Evolutionary conservation across 2,329 filamentous ascomycete genomes (phyloP).

Genomic region (Pseudophaeomoniella oleicola): DNA sequence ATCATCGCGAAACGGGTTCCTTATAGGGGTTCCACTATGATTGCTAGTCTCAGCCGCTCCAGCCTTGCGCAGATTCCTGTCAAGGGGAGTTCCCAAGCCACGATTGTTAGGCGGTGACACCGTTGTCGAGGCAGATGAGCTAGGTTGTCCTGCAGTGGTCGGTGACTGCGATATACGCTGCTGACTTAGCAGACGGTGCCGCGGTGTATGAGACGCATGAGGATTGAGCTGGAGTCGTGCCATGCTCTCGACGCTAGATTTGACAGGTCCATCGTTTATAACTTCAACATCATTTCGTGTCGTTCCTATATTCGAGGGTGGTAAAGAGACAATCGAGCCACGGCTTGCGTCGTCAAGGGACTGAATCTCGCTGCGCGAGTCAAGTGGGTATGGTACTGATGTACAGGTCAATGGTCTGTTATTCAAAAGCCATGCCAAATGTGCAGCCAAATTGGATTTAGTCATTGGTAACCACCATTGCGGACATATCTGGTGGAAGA

Average conservation of each 20-base stretch:
- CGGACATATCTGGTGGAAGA: background rate
- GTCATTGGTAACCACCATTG: constrained; percentile 23
- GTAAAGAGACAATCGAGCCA: background rate
- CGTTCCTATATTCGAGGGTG: background rate
- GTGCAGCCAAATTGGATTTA: constrained; percentile 29
- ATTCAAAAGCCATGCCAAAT: constrained; percentile 32
- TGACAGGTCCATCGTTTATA: constrained; percentile 3
- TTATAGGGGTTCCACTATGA: too few relatives aligned
- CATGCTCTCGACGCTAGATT: constrained; percentile 16
- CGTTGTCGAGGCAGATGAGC: too few relatives aligned
- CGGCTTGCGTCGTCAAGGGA: constrained; percentile 9
- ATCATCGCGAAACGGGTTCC: too few relatives aligned
- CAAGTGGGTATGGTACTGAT: background rate
- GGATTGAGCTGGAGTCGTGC: constrained; percentile 28
- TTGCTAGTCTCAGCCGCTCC: too few relatives aligned
- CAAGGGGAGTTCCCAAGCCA: too few relatives aligned
- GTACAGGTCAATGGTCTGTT: constrained; percentile 17
- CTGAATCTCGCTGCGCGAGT: constrained; percentile 14
- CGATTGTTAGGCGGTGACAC: too few relatives aligned
- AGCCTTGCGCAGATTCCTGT: too few relatives aligned
- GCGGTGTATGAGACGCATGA: constrained; percentile 22
- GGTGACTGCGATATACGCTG: background rate
- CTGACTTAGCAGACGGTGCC: background rate
- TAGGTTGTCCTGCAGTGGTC: too few relatives aligned
- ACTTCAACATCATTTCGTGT: constrained; percentile 4